Percentiles rank a stretch among this genome's conserved stretches.
These are phyloP conservation scores for Cytospora paraplurivora DNA, from an alignment of 2,329 filamentous ascomycete genomes.

Conservation along the genomic window DNA sequence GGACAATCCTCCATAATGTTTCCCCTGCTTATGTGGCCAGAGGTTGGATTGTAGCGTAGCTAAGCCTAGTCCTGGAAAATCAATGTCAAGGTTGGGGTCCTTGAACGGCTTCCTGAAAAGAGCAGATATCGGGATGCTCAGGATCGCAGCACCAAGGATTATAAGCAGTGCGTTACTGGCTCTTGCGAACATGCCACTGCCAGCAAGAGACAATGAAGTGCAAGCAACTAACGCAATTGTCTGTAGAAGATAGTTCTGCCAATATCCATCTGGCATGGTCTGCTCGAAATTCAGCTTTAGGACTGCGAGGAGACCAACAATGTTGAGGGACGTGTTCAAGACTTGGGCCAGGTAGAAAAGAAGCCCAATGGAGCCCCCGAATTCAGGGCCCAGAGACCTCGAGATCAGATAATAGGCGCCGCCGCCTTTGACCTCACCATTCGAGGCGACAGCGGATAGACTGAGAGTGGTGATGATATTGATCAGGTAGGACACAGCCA, in stretches of 20 bases:
- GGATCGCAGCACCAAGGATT: slow-evolving; percentile 70
- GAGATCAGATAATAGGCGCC: slow-evolving; percentile 90
- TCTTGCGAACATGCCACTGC: slow-evolving; percentile 77
- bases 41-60: slow-evolving; percentile 75
- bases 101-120: slow-evolving; percentile 68
- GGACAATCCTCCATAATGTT: slow-evolving; percentile 62
- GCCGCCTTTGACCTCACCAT: slow-evolving; percentile 84
- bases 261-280: slow-evolving; percentile 69
- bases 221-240: slow-evolving; percentile 72
- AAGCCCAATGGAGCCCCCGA: slow-evolving; percentile 84
- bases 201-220: slow-evolving; percentile 74
- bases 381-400: slow-evolving; percentile 81
- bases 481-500: slow-evolving; percentile 75
- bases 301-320: slow-evolving; percentile 83
- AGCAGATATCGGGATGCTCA: slow-evolving; percentile 82
- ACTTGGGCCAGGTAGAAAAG: slow-evolving; percentile 91
- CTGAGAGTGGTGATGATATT: slow-evolving; percentile 85
- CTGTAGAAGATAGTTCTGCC: slow-evolving; percentile 75
- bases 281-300: slow-evolving; percentile 73
- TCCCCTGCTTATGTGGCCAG: slow-evolving; percentile 67
- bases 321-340: slow-evolving; percentile 84
- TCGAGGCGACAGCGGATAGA: slow-evolving; percentile 85
- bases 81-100: slow-evolving; percentile 61
- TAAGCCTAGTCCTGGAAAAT: slow-evolving; percentile 77
- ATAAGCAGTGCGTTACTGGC: slow-evolving; percentile 76